These are phyloP conservation scores for Cladophialophora carrionii DNA, from an alignment of 2,329 filamentous ascomycete genomes.

Conservation along the genomic window DNA sequence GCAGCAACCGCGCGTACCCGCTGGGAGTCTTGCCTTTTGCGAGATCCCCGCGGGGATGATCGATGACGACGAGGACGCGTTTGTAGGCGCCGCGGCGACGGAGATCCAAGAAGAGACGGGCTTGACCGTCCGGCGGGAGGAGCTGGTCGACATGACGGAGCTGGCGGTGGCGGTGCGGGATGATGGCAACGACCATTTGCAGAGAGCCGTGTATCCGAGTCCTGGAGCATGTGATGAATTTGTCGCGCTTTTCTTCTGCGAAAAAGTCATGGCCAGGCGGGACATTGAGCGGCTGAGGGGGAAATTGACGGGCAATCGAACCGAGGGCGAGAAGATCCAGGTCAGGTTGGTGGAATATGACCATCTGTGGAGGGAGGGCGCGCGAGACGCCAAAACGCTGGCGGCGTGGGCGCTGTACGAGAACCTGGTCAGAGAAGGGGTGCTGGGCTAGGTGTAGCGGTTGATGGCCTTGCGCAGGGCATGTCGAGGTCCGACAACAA, in stretches of 20 bases:
- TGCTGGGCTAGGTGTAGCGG: background rate
- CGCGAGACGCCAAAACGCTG: background rate
- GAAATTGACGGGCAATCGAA: background rate
- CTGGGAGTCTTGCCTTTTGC: conserved; percentile 56
- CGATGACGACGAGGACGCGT: conserved; percentile 56
- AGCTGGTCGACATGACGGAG: background rate
- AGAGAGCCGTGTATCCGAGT: background rate
- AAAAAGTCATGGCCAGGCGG: background rate
- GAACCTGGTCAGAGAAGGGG: background rate
- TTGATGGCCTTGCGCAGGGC: background rate
- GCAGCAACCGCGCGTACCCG: conserved; percentile 51
- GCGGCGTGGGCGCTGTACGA: background rate
- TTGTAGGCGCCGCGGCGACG: conserved; percentile 58
- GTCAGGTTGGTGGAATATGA: background rate
- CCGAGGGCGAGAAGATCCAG: background rate
- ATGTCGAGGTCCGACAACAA: background rate
- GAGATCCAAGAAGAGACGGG: conserved; percentile 48
- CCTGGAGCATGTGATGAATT: background rate
- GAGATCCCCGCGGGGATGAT: conserved; percentile 65
- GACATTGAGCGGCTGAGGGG: background rate
- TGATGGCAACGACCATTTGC: background rate
- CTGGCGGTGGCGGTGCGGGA: background rate
- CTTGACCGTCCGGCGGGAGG: background rate
- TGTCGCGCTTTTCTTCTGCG: background rate
- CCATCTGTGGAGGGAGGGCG: background rate